Conservation (phyloP, 1,284 basidiomycete genomes). For the Trichosporon sp. region DNA sequence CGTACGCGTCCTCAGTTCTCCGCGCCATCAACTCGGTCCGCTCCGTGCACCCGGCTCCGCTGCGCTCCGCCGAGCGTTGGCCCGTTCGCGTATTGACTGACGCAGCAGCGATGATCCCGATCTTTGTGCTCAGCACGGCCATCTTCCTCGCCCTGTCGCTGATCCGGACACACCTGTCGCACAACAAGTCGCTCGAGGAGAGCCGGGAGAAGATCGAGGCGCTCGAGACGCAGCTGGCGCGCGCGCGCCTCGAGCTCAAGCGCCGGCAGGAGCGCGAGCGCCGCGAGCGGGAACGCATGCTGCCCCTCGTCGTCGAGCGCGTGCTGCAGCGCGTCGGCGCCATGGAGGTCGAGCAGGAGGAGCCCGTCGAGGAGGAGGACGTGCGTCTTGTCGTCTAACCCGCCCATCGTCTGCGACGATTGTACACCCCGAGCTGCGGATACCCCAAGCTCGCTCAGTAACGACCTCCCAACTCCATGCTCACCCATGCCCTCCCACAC, state of each 20-base stretch:
- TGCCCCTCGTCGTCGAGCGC: slow-evolving; percentile 44
- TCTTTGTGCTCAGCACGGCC: slow-evolving; percentile 45
- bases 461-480: not conserved
- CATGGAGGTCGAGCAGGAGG: slow-evolving; percentile 26
- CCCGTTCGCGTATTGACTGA: slow-evolving; percentile 7
- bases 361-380: slow-evolving; percentile 29
- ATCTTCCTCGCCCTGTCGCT: slow-evolving; percentile 46
- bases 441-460: not conserved
- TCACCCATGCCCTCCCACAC: not conserved
- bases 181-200: slow-evolving; percentile 39
- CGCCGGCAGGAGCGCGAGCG: slow-evolving; percentile 32
- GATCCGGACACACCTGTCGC: slow-evolving; percentile 40
- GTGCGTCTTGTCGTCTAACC: slow-evolving; percentile 15
- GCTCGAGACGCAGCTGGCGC: slow-evolving; percentile 40
- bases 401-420: not conserved
- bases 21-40: not conserved
- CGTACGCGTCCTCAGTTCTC: no score
- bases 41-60: not conserved
- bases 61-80: not conserved
- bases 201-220: slow-evolving; percentile 34
- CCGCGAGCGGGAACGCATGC: slow-evolving; percentile 40
- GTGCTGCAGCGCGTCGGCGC: slow-evolving; percentile 44
- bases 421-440: not conserved
- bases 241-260: slow-evolving; percentile 28
- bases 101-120: slow-evolving; percentile 46